phyloP scores from a whole-genome alignment of 176 grass and related monocot genomes.

The Cenchrus purpureus region DNA sequence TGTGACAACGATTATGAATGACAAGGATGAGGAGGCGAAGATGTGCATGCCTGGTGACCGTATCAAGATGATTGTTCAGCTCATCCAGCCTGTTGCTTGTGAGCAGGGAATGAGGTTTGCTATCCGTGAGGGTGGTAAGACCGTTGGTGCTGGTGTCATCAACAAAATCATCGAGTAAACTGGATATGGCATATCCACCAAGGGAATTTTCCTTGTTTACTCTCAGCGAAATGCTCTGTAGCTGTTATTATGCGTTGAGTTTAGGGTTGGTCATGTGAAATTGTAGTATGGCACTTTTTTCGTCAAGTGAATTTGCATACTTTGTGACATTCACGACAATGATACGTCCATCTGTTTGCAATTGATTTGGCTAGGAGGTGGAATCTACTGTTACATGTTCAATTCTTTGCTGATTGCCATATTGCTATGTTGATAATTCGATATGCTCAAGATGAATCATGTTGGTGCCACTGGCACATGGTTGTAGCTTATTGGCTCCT shows the following conservation, averaged over 20 bases:
- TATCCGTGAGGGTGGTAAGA: slow-evolving; percentile 93
- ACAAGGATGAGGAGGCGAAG: slow-evolving; percentile 96
- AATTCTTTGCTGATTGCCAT: slow-evolving; percentile 12
- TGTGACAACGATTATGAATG: slow-evolving; percentile 80
- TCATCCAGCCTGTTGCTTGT: slow-evolving; percentile 77
- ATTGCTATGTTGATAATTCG: slow-evolving; percentile 9
- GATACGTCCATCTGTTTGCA: slow-evolving; percentile 45
- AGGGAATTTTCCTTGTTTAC: slow-evolving; percentile 59
- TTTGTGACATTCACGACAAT: slow-evolving; percentile 54
- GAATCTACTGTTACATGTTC: slow-evolving; percentile 1
- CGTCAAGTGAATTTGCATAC: slow-evolving; percentile 64
- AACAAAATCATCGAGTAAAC: slow-evolving; percentile 67
- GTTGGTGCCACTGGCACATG: background rate
- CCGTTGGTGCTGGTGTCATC: slow-evolving; percentile 83
- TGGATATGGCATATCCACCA: slow-evolving; percentile 40
- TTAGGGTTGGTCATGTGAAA: slow-evolving; percentile 59
- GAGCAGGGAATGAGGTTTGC: slow-evolving; percentile 90
- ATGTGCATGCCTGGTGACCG: slow-evolving; percentile 92
- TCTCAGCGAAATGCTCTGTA: slow-evolving; percentile 60
- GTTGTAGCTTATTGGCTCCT: slow-evolving; percentile 11
- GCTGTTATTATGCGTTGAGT: slow-evolving; percentile 62
- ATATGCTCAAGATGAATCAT: slow-evolving; percentile 44
- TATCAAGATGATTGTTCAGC: slow-evolving; percentile 86
- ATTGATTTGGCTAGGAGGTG: slow-evolving; percentile 39
- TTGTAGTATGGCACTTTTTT: slow-evolving; percentile 60